Percentiles rank a stretch among this genome's conserved stretches.
Conservation (phyloP, 495 filamentous ascomycete species). For the Pyronema domesticum region DNA sequence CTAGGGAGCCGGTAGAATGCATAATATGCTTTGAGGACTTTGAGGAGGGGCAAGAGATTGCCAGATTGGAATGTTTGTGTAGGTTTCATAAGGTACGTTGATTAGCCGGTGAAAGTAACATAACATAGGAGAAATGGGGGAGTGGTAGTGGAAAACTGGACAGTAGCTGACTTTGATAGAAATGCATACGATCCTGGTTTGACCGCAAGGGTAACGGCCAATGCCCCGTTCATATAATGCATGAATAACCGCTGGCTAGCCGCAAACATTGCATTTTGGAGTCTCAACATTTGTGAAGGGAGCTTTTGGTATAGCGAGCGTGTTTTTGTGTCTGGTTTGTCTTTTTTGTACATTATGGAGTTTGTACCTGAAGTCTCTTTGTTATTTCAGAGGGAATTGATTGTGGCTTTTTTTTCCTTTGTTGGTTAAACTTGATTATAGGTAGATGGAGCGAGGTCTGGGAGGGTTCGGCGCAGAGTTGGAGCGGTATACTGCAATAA, state of each 20-base stretch:
- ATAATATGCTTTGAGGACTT: constrained; percentile 96
- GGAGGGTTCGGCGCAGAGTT: no score
- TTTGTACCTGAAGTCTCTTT: no score
- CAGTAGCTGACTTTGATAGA: constrained; percentile 12
- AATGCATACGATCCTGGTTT: constrained; percentile 34
- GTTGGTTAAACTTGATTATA: no score
- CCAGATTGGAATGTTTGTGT: constrained; percentile 76
- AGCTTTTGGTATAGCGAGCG: neutral
- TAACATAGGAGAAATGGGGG: constrained; percentile 1
- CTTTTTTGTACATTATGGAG: neutral
- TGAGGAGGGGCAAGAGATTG: constrained; percentile 64
- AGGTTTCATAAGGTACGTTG: constrained; percentile 53
- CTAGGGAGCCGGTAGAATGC: constrained; percentile 43
- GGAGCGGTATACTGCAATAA: no score
- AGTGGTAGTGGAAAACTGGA: neutral
- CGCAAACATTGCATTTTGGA: neutral
- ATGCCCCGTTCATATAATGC: constrained; percentile 37
- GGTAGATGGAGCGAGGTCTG: no score
- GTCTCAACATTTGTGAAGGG: neutral
- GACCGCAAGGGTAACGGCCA: constrained; percentile 32
- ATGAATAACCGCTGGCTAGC: constrained; percentile 13
- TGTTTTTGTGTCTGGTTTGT: neutral
- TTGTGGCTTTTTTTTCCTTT: no score
- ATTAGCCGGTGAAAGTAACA: neutral
- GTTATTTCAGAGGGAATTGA: no score